A percentile compares a stretch with the other conserved stretches of the same genome.
These are phyloP conservation scores for Cercospora sojina DNA, from an alignment of 2,329 filamentous ascomycete species.

Conservation along the genomic window DNA sequence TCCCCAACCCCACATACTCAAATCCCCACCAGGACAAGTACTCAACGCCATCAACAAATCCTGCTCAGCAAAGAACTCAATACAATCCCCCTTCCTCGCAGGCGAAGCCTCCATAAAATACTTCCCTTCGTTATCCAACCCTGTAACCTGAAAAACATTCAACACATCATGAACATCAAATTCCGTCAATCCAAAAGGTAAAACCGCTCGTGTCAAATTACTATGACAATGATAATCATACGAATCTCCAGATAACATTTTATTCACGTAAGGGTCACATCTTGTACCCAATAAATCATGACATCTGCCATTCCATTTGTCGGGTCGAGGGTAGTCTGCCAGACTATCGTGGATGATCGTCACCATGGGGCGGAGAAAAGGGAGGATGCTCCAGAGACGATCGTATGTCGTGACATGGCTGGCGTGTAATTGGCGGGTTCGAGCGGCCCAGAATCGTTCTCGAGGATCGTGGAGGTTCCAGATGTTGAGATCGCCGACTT, in stretches of 20 bases:
- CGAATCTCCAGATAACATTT: constrained; percentile 65
- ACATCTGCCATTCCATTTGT: constrained; percentile 60
- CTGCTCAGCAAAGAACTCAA: constrained; percentile 79
- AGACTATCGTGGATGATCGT: constrained; percentile 69
- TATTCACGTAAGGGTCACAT: constrained; percentile 82
- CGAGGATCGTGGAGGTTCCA: constrained; percentile 75
- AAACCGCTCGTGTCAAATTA: constrained; percentile 71
- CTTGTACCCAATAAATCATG: constrained; percentile 81
- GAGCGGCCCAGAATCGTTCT: constrained; percentile 77
- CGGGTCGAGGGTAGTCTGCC: constrained; percentile 40
- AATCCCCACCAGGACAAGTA: constrained; percentile 77
- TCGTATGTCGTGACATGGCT: constrained; percentile 67
- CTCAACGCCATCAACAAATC: constrained; percentile 66
- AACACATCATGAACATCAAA: constrained; percentile 79
- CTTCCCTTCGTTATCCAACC: constrained; percentile 66
- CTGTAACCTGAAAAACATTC: constrained; percentile 84
- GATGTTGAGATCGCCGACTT: constrained; percentile 81
- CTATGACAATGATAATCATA: constrained; percentile 86
- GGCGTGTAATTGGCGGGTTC: constrained; percentile 75
- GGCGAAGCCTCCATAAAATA: constrained; percentile 73
- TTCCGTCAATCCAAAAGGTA: constrained; percentile 67
- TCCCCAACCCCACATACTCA: constrained; percentile 80
- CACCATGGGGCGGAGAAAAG: constrained; percentile 71
- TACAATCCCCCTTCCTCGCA: constrained; percentile 56
- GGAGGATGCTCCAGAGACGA: constrained; percentile 73